phyloP scores from a whole-genome alignment of 139 green algal species.

The Penium margaritaceum region DNA sequence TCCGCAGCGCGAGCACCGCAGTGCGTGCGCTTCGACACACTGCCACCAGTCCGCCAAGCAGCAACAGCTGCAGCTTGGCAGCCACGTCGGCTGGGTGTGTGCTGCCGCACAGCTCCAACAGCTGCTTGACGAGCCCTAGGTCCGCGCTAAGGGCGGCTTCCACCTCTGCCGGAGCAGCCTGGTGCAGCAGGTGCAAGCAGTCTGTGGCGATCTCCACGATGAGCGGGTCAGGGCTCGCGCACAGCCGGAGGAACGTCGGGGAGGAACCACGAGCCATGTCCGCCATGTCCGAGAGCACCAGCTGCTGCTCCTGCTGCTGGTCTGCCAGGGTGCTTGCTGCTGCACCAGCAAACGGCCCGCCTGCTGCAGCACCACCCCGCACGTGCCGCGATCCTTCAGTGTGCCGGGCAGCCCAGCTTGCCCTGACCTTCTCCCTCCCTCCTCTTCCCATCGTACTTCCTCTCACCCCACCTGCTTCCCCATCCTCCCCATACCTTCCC shows the following conservation, averaged over 20 bases:
- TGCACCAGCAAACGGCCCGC: too few species aligned
- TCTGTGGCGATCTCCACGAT: conserved; percentile 23
- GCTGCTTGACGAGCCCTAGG: not conserved
- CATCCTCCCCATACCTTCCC: not conserved
- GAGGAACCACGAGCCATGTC: conserved; percentile 8
- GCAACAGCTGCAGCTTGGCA: not conserved
- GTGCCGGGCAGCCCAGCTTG: too few species aligned
- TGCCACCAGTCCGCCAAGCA: too few species aligned
- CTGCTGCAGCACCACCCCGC: too few species aligned
- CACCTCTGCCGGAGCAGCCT: not conserved
- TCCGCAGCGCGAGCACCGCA: too few species aligned
- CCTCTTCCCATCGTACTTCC: not conserved
- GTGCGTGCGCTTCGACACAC: too few species aligned
- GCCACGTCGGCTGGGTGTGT: not conserved
- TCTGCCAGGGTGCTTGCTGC: too few species aligned
- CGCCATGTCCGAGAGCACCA: conserved; percentile 21
- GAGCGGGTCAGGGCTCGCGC: conserved; percentile 2
- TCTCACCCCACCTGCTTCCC: not conserved
- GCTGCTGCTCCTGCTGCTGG: not conserved
- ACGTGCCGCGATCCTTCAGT: too few species aligned
- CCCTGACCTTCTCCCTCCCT: too few species aligned
- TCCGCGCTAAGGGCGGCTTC: not conserved
- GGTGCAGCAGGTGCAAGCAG: conserved; percentile 9
- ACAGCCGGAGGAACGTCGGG: conserved; percentile 20
- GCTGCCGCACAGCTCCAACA: conserved; percentile 10